Percentiles rank a stretch among this genome's conserved stretches.
Evolutionary conservation across 129 eudicot species (phyloP).

Genomic region (Helianthus annuus): DNA sequence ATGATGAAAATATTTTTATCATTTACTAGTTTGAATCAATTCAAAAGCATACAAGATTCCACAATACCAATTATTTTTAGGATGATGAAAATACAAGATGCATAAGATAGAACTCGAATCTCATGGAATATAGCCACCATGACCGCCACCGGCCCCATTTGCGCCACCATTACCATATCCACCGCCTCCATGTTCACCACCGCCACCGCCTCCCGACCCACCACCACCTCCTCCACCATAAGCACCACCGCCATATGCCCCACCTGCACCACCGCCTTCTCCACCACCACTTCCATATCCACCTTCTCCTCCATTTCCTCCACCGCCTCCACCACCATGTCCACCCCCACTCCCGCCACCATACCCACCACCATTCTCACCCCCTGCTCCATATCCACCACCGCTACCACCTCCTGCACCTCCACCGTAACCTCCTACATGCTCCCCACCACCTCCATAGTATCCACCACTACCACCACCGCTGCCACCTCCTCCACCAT

Average conservation of each 20-base stretch:
- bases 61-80: conserved; percentile 6
- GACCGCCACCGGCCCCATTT: no score
- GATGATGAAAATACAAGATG: neutral
- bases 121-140: conserved; percentile 52
- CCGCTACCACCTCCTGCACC: no score
- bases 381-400: no score
- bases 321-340: no score
- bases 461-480: no score
- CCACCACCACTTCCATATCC: conserved; percentile 33
- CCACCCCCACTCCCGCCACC: no score
- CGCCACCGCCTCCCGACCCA: conserved; percentile 41
- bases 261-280: conserved; percentile 37
- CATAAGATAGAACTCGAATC: neutral
- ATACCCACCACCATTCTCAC: no score
- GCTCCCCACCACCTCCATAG: conserved; percentile 16
- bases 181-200: no score
- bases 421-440: neutral
- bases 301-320: conserved; percentile 32
- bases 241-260: conserved; percentile 41
- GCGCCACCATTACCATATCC: no score
- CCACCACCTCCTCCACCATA: conserved; percentile 44
- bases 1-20: no score
- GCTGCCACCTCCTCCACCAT: no score
- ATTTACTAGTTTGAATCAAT: no score
- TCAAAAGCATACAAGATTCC: conserved; percentile 9